Evolutionary conservation across 768 basidiomycete genomes (phyloP).

Genomic region (Galerina marginata): DNA sequence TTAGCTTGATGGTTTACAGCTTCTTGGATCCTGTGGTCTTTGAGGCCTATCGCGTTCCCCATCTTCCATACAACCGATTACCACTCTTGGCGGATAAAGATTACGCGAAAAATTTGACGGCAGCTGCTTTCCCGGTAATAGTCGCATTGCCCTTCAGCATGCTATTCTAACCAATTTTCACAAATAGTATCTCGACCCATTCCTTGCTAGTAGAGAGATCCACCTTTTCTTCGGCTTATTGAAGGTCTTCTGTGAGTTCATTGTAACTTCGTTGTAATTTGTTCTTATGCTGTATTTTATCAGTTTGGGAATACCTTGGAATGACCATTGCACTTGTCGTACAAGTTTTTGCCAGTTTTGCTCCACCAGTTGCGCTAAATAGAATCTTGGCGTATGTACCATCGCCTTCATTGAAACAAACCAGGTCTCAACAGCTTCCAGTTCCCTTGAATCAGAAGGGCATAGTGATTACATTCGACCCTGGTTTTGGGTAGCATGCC

Average conservation of each 20-base stretch:
- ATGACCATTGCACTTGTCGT: slow-evolving; percentile 35
- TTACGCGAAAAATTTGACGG: slow-evolving; percentile 28
- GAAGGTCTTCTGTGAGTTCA: slow-evolving; percentile 38
- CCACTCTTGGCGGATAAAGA: slow-evolving; percentile 72
- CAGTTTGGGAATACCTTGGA: slow-evolving; percentile 33
- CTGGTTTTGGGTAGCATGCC: slow-evolving; percentile 68
- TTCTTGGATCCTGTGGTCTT: slow-evolving; percentile 61
- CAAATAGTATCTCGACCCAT: slow-evolving; percentile 51
- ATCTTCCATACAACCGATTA: slow-evolving; percentile 55
- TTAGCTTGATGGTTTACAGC: slow-evolving; percentile 50
- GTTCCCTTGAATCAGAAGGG: slow-evolving; percentile 62
- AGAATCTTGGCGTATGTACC: slow-evolving; percentile 39
- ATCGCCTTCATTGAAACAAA: neutral
- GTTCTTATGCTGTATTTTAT: neutral
- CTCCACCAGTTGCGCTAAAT: slow-evolving; percentile 47
- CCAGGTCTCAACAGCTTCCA: slow-evolving; percentile 23
- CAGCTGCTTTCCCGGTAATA: slow-evolving; percentile 22
- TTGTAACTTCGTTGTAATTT: neutral
- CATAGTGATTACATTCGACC: slow-evolving; percentile 53
- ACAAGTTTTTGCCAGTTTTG: slow-evolving; percentile 34
- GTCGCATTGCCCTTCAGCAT: slow-evolving; percentile 7
- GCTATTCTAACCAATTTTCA: slow-evolving; percentile 4
- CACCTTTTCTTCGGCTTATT: slow-evolving; percentile 55
- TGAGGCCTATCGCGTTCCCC: slow-evolving; percentile 46
- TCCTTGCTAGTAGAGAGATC: slow-evolving; percentile 41